phyloP scores from a whole-genome alignment of 192 early-diverging fungal species.

The Fimicolochytrium jonesii region DNA sequence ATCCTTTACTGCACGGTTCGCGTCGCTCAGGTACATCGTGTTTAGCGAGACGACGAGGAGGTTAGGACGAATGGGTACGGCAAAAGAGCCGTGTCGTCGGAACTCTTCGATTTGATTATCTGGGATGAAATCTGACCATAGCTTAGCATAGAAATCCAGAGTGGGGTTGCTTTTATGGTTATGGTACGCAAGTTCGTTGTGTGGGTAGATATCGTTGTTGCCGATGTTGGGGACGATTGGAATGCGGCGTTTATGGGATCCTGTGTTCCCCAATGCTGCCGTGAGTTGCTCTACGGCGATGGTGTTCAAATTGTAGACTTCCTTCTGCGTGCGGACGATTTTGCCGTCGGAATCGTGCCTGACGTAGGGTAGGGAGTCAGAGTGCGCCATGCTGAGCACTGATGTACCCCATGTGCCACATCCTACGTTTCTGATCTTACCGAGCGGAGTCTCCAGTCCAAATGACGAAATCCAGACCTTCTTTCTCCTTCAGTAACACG shows the following conservation, averaged over 20 bases:
- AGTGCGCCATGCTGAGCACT: no score
- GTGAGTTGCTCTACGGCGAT: slow-evolving; percentile 3
- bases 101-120: slow-evolving; percentile 15
- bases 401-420: no score
- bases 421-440: no score
- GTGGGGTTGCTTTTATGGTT: slow-evolving; percentile 15
- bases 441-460: slow-evolving; percentile 40
- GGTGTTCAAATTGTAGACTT: slow-evolving; percentile 21
- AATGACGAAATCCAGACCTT: slow-evolving; percentile 26
- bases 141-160: slow-evolving; percentile 22
- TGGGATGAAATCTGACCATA: slow-evolving; percentile 33
- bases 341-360: slow-evolving; percentile 32
- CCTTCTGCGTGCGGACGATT: slow-evolving; percentile 12
- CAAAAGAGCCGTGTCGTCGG: slow-evolving; percentile 16
- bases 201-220: slow-evolving; percentile 41
- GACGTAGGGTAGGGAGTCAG: no score
- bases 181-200: slow-evolving; percentile 28
- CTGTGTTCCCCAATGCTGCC: no score
- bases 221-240: slow-evolving; percentile 38
- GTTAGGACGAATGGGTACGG: background rate
- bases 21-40: slow-evolving; percentile 32
- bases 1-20: slow-evolving; percentile 25
- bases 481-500: background rate
- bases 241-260: background rate
- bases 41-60: slow-evolving; percentile 27